Conservation (phyloP, 371 early-diverging fungal species). For the Actinomortierella ambigua region DNA sequence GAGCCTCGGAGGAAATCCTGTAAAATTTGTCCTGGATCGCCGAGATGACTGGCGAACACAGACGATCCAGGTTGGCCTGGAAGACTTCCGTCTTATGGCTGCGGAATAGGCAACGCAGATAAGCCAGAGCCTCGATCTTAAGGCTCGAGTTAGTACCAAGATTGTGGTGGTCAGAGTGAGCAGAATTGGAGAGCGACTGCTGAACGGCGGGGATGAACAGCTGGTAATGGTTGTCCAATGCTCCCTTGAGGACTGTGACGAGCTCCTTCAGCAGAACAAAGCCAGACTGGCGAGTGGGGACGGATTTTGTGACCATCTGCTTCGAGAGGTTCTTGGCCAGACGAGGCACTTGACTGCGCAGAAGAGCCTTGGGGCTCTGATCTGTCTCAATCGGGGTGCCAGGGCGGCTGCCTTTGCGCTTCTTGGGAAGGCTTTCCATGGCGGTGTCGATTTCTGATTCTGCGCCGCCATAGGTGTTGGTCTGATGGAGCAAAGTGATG, state of each 20-base stretch:
- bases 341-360: slow-evolving; percentile 64
- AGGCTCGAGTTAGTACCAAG: slow-evolving; percentile 76
- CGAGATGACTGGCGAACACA: slow-evolving; percentile 70
- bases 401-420: slow-evolving; percentile 46
- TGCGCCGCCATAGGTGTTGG: slow-evolving; percentile 59
- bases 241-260: slow-evolving; percentile 73
- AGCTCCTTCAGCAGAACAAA: slow-evolving; percentile 78
- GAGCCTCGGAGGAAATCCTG: slow-evolving; percentile 82
- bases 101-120: slow-evolving; percentile 71
- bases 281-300: slow-evolving; percentile 76
- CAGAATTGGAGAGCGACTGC: slow-evolving; percentile 59
- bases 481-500: slow-evolving; percentile 74
- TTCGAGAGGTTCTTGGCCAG: slow-evolving; percentile 71
- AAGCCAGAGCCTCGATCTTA: slow-evolving; percentile 82
- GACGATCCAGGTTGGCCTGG: slow-evolving; percentile 54
- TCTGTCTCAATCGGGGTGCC: slow-evolving; percentile 52
- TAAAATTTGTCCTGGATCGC: slow-evolving; percentile 77
- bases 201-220: slow-evolving; percentile 77
- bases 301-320: slow-evolving; percentile 74
- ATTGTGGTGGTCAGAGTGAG: slow-evolving; percentile 54
- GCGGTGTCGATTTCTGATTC: slow-evolving; percentile 31
- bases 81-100: slow-evolving; percentile 65
- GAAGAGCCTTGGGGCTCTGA: slow-evolving; percentile 57
- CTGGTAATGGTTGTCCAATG: slow-evolving; percentile 66
- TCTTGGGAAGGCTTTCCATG: slow-evolving; percentile 32